These are phyloP conservation scores for Citrus unshiu DNA, from an alignment of 345 rosid genomes.

Conservation along the genomic window DNA sequence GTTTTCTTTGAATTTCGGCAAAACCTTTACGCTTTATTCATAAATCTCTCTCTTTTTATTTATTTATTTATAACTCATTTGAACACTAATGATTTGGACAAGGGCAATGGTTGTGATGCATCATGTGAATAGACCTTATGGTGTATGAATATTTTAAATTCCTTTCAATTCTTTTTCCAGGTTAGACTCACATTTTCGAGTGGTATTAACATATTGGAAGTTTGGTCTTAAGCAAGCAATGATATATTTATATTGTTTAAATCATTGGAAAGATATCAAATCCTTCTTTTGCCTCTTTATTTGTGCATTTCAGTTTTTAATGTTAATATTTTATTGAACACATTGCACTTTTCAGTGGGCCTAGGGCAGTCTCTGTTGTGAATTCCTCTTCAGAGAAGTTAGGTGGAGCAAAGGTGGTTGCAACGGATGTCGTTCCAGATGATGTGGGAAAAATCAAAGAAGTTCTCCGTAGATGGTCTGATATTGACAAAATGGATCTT, in stretches of 20 bases:
- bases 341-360: conserved; percentile 62
- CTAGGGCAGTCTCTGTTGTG: conserved; percentile 73
- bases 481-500: conserved; percentile 71
- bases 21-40: neutral
- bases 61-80: too few relatives aligned
- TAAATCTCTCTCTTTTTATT: neutral
- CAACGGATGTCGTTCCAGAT: conserved; percentile 78
- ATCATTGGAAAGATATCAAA: neutral
- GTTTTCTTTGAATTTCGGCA: neutral
- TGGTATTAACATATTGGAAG: neutral
- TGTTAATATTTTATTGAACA: neutral
- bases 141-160: neutral
- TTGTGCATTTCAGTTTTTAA: neutral
- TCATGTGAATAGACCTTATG: neutral
- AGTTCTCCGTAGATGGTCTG: conserved; percentile 72
- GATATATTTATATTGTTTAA: neutral
- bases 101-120: neutral
- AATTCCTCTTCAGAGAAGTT: conserved; percentile 76
- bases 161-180: neutral
- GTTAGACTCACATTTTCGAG: neutral
- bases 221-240: neutral
- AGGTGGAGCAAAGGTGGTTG: conserved; percentile 80
- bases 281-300: neutral
- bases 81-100: too few relatives aligned
- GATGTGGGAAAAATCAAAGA: conserved; percentile 68